phyloP scores from a whole-genome alignment of 2,329 filamentous ascomycete genomes.

The Bimuria novae-zelandiae region DNA sequence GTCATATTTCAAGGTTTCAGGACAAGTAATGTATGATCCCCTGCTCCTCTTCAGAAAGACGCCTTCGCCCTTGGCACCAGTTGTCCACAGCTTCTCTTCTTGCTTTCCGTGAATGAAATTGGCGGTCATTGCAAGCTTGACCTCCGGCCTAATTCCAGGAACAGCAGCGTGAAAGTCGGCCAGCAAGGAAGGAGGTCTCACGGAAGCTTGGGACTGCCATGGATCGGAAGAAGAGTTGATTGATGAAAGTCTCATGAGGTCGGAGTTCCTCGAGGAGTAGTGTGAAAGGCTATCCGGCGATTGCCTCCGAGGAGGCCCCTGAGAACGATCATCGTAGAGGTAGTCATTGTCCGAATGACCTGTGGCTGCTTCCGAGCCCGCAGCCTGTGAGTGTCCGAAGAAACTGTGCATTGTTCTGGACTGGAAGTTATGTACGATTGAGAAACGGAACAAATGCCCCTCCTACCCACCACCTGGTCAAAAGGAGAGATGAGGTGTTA shows the following conservation, averaged over 20 bases:
- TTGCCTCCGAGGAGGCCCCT: background rate
- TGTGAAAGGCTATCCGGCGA: too few species aligned
- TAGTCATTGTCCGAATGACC: background rate
- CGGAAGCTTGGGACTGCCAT: background rate
- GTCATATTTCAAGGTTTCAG: conserved; percentile 52
- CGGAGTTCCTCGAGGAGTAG: background rate
- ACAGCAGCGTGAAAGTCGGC: conserved; percentile 3
- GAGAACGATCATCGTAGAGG: background rate
- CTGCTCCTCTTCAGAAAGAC: conserved; percentile 59
- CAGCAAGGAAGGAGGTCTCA: background rate
- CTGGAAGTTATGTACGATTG: background rate
- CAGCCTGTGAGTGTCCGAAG: background rate
- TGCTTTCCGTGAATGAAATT: conserved; percentile 68
- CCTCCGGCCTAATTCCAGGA: background rate
- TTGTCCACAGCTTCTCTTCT: conserved; percentile 59
- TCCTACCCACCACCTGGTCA: background rate
- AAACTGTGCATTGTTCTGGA: background rate
- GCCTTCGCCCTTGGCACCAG: conserved; percentile 56
- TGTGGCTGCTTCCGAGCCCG: background rate
- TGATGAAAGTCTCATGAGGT: background rate
- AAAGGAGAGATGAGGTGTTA: background rate
- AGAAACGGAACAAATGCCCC: background rate
- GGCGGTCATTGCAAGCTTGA: conserved; percentile 54
- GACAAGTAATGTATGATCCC: conserved; percentile 58
- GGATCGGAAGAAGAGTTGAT: background rate